phyloP scores from a whole-genome alignment of 208 protist species.

The Herpetomonas samuelpessoai region DNA sequence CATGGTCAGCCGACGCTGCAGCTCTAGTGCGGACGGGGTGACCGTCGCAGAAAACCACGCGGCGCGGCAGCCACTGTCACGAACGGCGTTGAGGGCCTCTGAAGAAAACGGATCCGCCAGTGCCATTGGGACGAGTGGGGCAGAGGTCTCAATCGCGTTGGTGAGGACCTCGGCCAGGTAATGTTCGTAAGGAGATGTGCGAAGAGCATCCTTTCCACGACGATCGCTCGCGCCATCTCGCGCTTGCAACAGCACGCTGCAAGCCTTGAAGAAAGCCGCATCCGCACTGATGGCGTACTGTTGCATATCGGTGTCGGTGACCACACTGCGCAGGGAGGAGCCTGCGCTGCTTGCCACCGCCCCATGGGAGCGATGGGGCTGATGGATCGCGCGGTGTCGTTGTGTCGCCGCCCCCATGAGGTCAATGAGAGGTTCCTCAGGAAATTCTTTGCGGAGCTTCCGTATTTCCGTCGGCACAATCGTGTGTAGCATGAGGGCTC shows the following conservation, averaged over 20 bases:
- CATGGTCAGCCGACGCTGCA: slow-evolving; percentile 17
- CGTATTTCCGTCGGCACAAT: slow-evolving; percentile 39
- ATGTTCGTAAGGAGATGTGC: neutral
- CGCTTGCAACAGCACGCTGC: neutral
- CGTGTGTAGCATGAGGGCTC: slow-evolving; percentile 61
- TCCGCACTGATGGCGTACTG: slow-evolving; percentile 80
- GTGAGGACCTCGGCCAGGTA: neutral
- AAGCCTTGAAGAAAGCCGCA: slow-evolving; percentile 52
- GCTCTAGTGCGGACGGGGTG: slow-evolving; percentile 34
- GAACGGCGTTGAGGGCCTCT: neutral
- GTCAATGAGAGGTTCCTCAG: slow-evolving; percentile 47
- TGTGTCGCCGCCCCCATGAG: slow-evolving; percentile 43
- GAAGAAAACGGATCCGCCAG: neutral
- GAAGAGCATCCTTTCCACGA: neutral
- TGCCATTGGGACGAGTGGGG: neutral
- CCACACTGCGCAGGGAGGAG: slow-evolving; percentile 16
- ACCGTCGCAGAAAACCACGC: slow-evolving; percentile 78
- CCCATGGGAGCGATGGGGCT: neutral
- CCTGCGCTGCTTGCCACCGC: slow-evolving; percentile 1
- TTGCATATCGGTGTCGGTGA: slow-evolving; percentile 76
- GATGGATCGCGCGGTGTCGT: slow-evolving; percentile 21
- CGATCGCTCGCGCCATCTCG: neutral
- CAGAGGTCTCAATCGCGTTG: neutral
- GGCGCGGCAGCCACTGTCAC: slow-evolving; percentile 51
- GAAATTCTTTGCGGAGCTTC: slow-evolving; percentile 41